phyloP scores from a whole-genome alignment of 306 rosid genomes.

The Canavalia gladiata region DNA sequence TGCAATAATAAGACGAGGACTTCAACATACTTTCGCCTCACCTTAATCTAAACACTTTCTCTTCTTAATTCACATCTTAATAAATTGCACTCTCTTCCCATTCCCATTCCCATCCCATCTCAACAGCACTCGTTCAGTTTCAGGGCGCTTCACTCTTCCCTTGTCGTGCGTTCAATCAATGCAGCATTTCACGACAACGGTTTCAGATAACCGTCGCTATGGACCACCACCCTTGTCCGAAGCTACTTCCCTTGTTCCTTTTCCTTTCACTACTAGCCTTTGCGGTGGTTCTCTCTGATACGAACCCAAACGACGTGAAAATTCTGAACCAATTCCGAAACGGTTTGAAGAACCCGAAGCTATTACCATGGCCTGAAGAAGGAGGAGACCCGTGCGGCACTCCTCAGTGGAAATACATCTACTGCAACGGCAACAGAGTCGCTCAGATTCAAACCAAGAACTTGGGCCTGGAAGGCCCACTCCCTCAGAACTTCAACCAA shows the following conservation, averaged over 20 bases:
- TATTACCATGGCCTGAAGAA: conserved; percentile 73
- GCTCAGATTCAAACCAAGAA: conserved; percentile 80
- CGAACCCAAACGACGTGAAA: conserved; percentile 71
- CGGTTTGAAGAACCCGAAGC: conserved; percentile 70
- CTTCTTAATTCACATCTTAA: background rate
- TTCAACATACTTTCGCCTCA: background rate
- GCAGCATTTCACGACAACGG: too few species aligned
- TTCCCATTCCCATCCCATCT: background rate
- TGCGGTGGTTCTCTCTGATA: conserved; percentile 33
- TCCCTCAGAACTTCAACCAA: conserved; percentile 70
- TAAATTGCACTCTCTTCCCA: background rate
- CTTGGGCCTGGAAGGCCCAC: conserved; percentile 65
- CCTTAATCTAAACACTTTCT: background rate
- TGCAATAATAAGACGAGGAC: too few species aligned
- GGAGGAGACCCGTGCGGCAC: conserved; percentile 77
- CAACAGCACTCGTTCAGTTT: background rate
- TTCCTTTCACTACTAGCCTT: conserved; percentile 48
- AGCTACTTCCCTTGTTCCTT: background rate
- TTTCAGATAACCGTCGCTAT: too few species aligned
- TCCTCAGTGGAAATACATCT: conserved; percentile 63
- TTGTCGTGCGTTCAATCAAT: too few species aligned
- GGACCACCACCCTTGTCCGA: too few species aligned
- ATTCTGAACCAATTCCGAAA: conserved; percentile 62
- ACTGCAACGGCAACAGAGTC: conserved; percentile 64
- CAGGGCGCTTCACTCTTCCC: too few species aligned